Percentiles rank a stretch among this genome's conserved stretches.
Evolutionary conservation across 73 alveolate genomes (phyloP).

Genomic region (Loxodes magnus): DNA sequence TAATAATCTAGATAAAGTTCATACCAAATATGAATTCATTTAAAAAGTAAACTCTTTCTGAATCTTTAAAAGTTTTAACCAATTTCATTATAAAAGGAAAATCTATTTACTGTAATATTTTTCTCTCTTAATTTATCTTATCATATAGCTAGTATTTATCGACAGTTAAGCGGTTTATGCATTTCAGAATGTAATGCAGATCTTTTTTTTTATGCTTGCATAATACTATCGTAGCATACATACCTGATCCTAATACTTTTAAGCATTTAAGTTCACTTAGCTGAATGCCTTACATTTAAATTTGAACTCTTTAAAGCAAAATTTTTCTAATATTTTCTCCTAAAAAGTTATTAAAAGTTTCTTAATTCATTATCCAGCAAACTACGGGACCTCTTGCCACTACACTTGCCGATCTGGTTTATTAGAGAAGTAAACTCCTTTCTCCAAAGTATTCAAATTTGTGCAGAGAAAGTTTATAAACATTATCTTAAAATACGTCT

Average conservation of each 20-base stretch:
- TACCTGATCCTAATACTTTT: slow-evolving; percentile 25
- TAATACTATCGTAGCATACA: slow-evolving; percentile 30
- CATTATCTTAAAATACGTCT: slow-evolving; percentile 35
- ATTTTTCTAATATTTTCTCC: slow-evolving; percentile 32
- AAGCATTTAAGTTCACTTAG: slow-evolving; percentile 22
- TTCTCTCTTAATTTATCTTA: slow-evolving; percentile 20
- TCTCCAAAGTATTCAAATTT: slow-evolving; percentile 44
- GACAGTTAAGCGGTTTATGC: slow-evolving; percentile 18
- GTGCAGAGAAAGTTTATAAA: slow-evolving; percentile 32
- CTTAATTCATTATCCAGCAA: slow-evolving; percentile 22
- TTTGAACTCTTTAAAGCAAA: slow-evolving; percentile 3
- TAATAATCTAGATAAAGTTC: slow-evolving; percentile 32
- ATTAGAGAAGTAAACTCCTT: slow-evolving; percentile 19
- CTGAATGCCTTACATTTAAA: not conserved
- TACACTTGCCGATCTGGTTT: slow-evolving; percentile 35
- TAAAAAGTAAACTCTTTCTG: slow-evolving; percentile 37
- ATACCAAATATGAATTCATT: slow-evolving; percentile 54
- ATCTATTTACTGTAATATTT: slow-evolving; percentile 42
- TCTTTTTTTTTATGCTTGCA: slow-evolving; percentile 24
- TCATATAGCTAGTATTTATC: slow-evolving; percentile 15
- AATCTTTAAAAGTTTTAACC: slow-evolving; percentile 50
- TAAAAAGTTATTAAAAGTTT: slow-evolving; percentile 26
- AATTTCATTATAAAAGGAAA: slow-evolving; percentile 67
- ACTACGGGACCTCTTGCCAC: slow-evolving; percentile 27
- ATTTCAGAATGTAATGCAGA: slow-evolving; percentile 21